Base-by-base conservation (phyloP, 1,139 yeast genomes). In the Hansenula anomala region DNA sequence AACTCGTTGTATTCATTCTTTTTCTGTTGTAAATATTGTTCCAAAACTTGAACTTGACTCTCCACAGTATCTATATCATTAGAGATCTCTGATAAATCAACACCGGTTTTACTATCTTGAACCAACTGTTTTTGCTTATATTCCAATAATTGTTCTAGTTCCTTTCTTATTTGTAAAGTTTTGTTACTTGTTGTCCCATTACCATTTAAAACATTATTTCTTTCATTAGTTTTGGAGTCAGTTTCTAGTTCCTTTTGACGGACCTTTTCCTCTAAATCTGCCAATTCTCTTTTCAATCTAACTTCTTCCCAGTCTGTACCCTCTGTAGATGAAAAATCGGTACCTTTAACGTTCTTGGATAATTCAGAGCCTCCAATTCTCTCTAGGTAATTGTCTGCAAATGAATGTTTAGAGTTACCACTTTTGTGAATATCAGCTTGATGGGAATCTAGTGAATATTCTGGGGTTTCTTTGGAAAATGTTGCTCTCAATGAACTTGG, bases 401-500 rank as follows among this genome's bases (percentile, higher is more conserved):
- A 54, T 10, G 56, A 41, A 32, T 51, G 53, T 36, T 51, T 51
- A 1, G 50, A 40, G 3, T 41, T 43, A 12, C 41, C 30, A 11
- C 48, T 46, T 18, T 37, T 39, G 36, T 28, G 48, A 18, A 71
- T 58, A 32, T 68, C 65, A 1, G 75, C 72, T 55, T 75, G 78
- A 46, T 64, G 63, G 19, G 78, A 71, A 42, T 66, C 71, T 37
- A 88, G 57, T 53, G 84, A 83, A 60, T 86, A 90, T 45, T 79
- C 81, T 9, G 96, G 95, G 29, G 75, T 74, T 49, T 86, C 89
- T 63, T 89, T 89, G 30, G 88, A 84, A 61, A 90, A 90, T 0
- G 97, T 86, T 4, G 97, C 96, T 39, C 96, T 74, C 48, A 94
- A 69, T 9, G 94, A 79, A 2, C 92, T 86, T n/a, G 98, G 98